phyloP scores from a whole-genome alignment of 2,329 filamentous ascomycete species.

The Trichoderma arundinaceum region DNA sequence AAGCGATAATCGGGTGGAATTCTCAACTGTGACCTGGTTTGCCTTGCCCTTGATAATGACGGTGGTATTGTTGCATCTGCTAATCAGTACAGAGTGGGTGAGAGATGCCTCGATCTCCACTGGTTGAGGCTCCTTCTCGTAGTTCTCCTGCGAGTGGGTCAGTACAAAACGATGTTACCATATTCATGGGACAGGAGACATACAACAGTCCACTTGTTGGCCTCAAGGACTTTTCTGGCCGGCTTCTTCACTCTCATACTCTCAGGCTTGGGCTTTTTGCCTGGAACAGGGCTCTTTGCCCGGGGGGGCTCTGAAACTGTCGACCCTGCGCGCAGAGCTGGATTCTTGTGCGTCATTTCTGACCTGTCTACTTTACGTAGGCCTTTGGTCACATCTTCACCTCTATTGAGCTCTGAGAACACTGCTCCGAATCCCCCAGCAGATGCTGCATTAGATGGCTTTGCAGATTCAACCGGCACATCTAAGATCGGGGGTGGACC shows the following conservation, averaged over 20 bases:
- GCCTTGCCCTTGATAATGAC: conserved; percentile 91
- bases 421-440: conserved; percentile 78
- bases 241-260: conserved; percentile 85
- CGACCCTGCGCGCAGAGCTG: conserved; percentile 75
- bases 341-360: conserved; percentile 99
- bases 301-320: conserved; percentile 69
- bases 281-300: conserved; percentile 84
- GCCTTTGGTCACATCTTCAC: conserved; percentile 83
- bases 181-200: conserved; percentile 39
- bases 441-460: conserved; percentile 32
- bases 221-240: conserved; percentile 76
- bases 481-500: conserved; percentile 71
- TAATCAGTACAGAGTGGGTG: conserved; percentile 89
- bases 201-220: conserved; percentile 92
- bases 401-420: conserved; percentile 89
- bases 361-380: conserved; percentile 93
- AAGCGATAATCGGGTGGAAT: conserved; percentile 81
- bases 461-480: conserved; percentile 52
- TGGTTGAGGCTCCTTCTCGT: conserved; percentile 73
- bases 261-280: conserved; percentile 85
- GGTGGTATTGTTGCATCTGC: conserved; percentile 87
- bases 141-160: conserved; percentile 73
- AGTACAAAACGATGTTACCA: conserved; percentile 9
- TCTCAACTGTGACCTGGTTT: conserved; percentile 96
- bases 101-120: conserved; percentile 83